A percentile compares a stretch with the other conserved stretches of the same genome.
These are phyloP conservation scores for Harringtonia aguacate DNA, from an alignment of 2,329 filamentous ascomycete genomes.

Conservation along the genomic window DNA sequence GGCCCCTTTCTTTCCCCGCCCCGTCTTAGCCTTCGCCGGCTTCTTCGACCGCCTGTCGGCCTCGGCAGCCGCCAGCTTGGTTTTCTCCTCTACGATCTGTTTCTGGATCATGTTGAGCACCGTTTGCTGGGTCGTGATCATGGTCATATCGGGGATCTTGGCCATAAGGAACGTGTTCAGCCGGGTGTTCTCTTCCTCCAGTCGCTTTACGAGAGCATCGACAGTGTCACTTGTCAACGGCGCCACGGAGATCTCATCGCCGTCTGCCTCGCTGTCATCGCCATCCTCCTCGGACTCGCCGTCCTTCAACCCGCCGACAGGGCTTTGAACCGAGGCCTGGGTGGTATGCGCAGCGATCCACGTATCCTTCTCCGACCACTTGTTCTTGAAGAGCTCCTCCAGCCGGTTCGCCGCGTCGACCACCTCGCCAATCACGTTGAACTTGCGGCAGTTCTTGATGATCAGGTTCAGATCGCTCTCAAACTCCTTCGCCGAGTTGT, in stretches of 20 bases:
- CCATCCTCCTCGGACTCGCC: slow-evolving; percentile 65
- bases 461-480: slow-evolving; percentile 75
- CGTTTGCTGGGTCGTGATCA: slow-evolving; percentile 46
- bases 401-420: slow-evolving; percentile 53
- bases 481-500: slow-evolving; percentile 74
- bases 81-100: slow-evolving; percentile 64
- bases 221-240: slow-evolving; percentile 32
- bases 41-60: slow-evolving; percentile 50
- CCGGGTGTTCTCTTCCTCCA: slow-evolving; percentile 47
- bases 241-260: slow-evolving; percentile 40
- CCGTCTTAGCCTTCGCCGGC: slow-evolving; percentile 36
- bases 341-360: slow-evolving; percentile 62
- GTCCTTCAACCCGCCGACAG: slow-evolving; percentile 49
- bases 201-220: slow-evolving; percentile 39
- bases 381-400: slow-evolving; percentile 61
- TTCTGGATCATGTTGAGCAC: slow-evolving; percentile 57
- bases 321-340: slow-evolving; percentile 2
- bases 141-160: slow-evolving; percentile 37
- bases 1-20: slow-evolving; percentile 42
- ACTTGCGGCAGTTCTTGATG: slow-evolving; percentile 81
- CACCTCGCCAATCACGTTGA: slow-evolving; percentile 46
- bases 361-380: slow-evolving; percentile 68
- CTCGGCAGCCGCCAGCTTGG: slow-evolving; percentile 41
- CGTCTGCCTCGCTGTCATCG: slow-evolving; percentile 53
- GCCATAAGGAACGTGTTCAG: slow-evolving; percentile 41